phyloP scores from a whole-genome alignment of 495 filamentous ascomycete species.

The Daldinia vernicosa region DNA sequence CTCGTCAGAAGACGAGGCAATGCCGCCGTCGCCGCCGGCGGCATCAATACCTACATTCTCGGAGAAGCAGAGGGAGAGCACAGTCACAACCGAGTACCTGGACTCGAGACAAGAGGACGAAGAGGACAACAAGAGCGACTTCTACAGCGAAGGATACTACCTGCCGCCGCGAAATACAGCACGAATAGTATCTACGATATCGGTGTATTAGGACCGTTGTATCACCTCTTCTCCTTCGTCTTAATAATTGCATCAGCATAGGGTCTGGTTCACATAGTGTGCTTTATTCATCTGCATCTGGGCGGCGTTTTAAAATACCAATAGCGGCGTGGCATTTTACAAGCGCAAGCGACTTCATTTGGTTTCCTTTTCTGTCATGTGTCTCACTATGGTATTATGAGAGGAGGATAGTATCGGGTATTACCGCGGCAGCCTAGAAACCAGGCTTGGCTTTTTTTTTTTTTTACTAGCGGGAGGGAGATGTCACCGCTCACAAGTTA shows the following conservation, averaged over 20 bases:
- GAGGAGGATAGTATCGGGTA: constrained; percentile 31
- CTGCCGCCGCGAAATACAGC: constrained; percentile 59
- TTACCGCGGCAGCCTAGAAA: constrained; percentile 31
- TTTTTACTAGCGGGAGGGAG: constrained; percentile 14
- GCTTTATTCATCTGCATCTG: constrained; percentile 52
- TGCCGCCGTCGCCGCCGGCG: constrained; percentile 85
- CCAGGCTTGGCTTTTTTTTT: constrained; percentile 17
- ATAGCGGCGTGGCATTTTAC: constrained; percentile 48
- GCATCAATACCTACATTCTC: constrained; percentile 72
- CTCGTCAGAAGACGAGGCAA: constrained; percentile 72
- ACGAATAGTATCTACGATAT: constrained; percentile 58
- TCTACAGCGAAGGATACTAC: constrained; percentile 71
- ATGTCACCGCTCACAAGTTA: constrained; percentile 46
- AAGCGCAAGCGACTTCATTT: constrained; percentile 46
- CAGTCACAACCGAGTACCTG: constrained; percentile 62
- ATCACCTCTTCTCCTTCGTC: constrained; percentile 43
- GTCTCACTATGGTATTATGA: constrained; percentile 19
- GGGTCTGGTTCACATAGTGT: constrained; percentile 38
- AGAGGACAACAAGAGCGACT: constrained; percentile 53
- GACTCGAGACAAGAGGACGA: constrained; percentile 48
- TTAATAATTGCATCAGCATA: constrained; percentile 43
- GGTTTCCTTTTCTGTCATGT: constrained; percentile 38
- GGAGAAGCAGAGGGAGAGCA: constrained; percentile 69
- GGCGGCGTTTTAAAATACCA: constrained; percentile 57
- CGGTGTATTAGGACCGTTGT: constrained; percentile 56